A percentile compares a stretch with the other conserved stretches of the same genome.
Conservation (phyloP, 768 basidiomycete genomes). For the Zangia roseola region DNA sequence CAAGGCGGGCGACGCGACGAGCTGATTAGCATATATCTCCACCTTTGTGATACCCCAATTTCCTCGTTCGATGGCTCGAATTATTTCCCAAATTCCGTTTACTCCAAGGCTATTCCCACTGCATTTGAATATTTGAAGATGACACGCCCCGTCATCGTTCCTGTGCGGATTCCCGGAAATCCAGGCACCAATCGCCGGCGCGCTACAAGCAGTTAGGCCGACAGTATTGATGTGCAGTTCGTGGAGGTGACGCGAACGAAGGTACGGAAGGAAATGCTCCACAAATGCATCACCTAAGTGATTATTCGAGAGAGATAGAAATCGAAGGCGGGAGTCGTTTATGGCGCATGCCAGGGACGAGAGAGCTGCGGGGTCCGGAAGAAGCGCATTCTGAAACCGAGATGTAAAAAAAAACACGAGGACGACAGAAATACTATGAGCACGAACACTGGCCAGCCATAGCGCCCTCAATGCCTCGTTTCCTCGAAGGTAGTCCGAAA, state of each 20-base stretch:
- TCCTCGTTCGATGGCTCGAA: constrained; percentile 43
- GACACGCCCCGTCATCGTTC: constrained; percentile 30
- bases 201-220: constrained; percentile 44
- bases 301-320: constrained; percentile 47
- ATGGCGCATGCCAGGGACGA: constrained; percentile 46
- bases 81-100: constrained; percentile 44
- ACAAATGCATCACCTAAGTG: constrained; percentile 50
- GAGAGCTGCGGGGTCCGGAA: constrained; percentile 35
- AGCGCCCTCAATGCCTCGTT: constrained; percentile 46
- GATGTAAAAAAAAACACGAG: not conserved
- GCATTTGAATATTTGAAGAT: constrained; percentile 48
- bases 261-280: constrained; percentile 45
- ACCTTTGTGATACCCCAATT: constrained; percentile 52
- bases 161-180: constrained; percentile 39
- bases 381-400: constrained; percentile 41
- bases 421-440: not conserved
- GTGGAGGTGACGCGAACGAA: constrained; percentile 46
- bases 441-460: constrained; percentile 55
- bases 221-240: constrained; percentile 54
- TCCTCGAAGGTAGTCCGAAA: constrained; percentile 49
- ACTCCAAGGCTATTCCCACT: constrained; percentile 59
- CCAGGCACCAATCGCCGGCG: constrained; percentile 45
- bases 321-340: constrained; percentile 50
- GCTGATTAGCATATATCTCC: constrained; percentile 49
- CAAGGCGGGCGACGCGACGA: constrained; percentile 11